Conservation (phyloP, 306 rosid species). For the Lathyrus oleraceus region DNA sequence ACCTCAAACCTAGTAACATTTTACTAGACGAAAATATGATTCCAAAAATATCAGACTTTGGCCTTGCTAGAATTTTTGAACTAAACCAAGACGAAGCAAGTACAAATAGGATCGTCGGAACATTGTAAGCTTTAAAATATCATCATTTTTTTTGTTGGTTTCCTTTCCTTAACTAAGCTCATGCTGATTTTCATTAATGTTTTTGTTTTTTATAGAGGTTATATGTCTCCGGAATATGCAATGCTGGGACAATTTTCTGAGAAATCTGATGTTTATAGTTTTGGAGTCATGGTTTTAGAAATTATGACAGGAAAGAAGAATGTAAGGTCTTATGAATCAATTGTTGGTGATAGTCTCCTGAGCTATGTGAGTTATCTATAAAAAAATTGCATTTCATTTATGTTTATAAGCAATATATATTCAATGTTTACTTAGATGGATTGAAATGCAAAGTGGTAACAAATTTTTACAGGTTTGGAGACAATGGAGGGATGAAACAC, state of each 20-base stretch:
- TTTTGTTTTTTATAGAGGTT: slow-evolving; percentile 1
- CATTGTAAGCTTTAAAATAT: slow-evolving; percentile 5
- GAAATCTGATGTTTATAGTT: slow-evolving; percentile 15
- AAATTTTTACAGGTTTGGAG: slow-evolving; percentile 20
- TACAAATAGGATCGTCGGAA: slow-evolving; percentile 18
- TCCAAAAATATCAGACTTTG: slow-evolving; percentile 29
- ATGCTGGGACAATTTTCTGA: slow-evolving; percentile 10
- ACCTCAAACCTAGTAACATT: slow-evolving; percentile 27
- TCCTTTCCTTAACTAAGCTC: background rate
- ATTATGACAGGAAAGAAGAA: slow-evolving; percentile 19
- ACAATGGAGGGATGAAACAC: background rate
- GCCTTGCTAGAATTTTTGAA: slow-evolving; percentile 21
- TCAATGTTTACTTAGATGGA: background rate
- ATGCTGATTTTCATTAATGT: no score
- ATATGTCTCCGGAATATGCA: slow-evolving; percentile 24
- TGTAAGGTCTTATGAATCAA: background rate
- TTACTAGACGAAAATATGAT: slow-evolving; percentile 20
- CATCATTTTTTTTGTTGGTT: background rate
- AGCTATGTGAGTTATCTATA: background rate
- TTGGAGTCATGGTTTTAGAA: slow-evolving; percentile 25
- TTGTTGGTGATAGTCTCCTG: background rate
- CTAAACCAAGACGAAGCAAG: slow-evolving; percentile 14
- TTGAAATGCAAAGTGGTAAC: background rate
- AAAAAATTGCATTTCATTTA: background rate
- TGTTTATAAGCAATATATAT: background rate